These are phyloP conservation scores for Silene conica DNA, from an alignment of 148 eudicot genomes.

Conservation along the genomic window DNA sequence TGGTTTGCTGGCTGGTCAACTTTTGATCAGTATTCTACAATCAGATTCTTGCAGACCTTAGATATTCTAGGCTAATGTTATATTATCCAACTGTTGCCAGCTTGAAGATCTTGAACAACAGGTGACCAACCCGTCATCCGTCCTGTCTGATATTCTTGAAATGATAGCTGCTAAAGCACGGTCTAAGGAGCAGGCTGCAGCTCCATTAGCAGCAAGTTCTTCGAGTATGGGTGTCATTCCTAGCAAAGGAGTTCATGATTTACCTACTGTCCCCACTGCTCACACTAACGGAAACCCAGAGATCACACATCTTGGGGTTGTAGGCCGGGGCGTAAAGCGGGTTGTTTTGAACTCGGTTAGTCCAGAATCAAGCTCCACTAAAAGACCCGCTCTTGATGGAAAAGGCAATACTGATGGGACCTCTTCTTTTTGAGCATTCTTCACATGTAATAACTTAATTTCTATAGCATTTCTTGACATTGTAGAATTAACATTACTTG, in stretches of 20 bases:
- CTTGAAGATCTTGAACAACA: conserved; percentile 86
- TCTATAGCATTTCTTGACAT: neutral
- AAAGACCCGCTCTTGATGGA: conserved; percentile 50
- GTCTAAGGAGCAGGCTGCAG: conserved; percentile 30
- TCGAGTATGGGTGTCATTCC: conserved; percentile 43
- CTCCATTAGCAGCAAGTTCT: conserved; percentile 30
- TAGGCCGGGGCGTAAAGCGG: conserved; percentile 86
- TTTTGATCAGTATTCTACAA: no score
- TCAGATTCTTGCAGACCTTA: neutral
- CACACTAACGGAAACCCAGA: conserved; percentile 61
- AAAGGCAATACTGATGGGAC: conserved; percentile 43
- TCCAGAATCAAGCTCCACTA: conserved; percentile 42
- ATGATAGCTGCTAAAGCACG: conserved; percentile 62
- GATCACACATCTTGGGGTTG: conserved; percentile 84
- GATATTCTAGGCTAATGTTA: conserved; percentile 1
- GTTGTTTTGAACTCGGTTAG: conserved; percentile 41
- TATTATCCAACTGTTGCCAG: conserved; percentile 32
- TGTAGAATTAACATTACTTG: neutral
- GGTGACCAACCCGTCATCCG: conserved; percentile 63
- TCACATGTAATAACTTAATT: neutral
- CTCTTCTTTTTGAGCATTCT: conserved; percentile 36
- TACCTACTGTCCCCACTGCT: conserved; percentile 59
- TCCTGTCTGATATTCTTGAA: conserved; percentile 67
- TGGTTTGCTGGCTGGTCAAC: no score
- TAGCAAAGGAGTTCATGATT: conserved; percentile 39